Conservation (phyloP, 331 rosid species). For the Malus hybrid region DNA sequence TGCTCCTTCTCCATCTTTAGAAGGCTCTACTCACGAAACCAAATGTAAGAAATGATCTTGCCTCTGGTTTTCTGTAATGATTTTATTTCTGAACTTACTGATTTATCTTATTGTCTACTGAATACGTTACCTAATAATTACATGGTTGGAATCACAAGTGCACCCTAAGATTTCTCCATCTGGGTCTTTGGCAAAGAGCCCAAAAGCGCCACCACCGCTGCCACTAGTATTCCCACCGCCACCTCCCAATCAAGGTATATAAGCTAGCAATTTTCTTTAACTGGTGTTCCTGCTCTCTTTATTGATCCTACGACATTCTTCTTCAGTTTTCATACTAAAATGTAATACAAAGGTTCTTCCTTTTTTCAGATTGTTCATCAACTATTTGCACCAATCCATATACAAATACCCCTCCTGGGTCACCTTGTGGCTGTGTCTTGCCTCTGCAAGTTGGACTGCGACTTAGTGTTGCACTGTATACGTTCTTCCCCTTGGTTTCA, state of each 20-base stretch:
- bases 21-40: slow-evolving; percentile 21
- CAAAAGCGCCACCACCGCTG: slow-evolving; percentile 25
- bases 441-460: slow-evolving; percentile 85
- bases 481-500: slow-evolving; percentile 88
- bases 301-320: slow-evolving; percentile 10
- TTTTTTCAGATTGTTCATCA: slow-evolving; percentile 62
- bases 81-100: not conserved
- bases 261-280: slow-evolving; percentile 10
- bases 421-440: slow-evolving; percentile 82
- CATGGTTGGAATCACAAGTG: slow-evolving; percentile 24
- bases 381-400: slow-evolving; percentile 66
- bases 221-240: slow-evolving; percentile 77
- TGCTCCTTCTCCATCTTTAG: slow-evolving; percentile 39
- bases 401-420: slow-evolving; percentile 76
- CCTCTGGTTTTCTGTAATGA: not conserved
- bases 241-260: slow-evolving; percentile 78
- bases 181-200: slow-evolving; percentile 24
- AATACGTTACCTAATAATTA: slow-evolving; percentile 6
- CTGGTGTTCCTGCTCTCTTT: not conserved
- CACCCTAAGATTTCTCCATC: slow-evolving; percentile 45
- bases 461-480: slow-evolving; percentile 64
- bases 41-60: slow-evolving; percentile 37
- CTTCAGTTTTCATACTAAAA: slow-evolving; percentile 7
- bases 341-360: slow-evolving; percentile 11
- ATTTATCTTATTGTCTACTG: slow-evolving; percentile 1